These are phyloP conservation scores for Nakaseomyces sp. DNA, from an alignment of 1,139 yeast genomes.

Conservation along the genomic window DNA sequence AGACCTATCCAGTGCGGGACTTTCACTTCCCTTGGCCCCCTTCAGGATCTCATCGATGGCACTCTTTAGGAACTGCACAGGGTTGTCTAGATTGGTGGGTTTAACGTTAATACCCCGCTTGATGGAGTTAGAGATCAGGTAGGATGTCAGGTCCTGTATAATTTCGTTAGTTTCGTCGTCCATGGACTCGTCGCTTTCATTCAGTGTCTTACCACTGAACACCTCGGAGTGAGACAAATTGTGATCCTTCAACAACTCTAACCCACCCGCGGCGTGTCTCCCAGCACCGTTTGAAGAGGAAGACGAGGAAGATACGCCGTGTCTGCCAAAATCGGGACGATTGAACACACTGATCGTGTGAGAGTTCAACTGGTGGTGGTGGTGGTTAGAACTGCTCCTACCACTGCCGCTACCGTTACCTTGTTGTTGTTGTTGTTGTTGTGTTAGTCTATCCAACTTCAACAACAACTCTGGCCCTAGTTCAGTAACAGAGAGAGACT, in stretches of 20 bases:
- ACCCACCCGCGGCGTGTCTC: conserved; percentile 7
- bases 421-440: background rate
- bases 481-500: conserved; percentile 5
- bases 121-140: conserved; percentile 25
- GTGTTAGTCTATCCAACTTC: background rate
- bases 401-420: background rate
- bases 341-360: background rate
- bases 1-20: background rate
- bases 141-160: conserved; percentile 27
- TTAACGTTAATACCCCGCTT: conserved; percentile 25
- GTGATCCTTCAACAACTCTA: background rate
- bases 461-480: background rate
- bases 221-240: conserved; percentile 5
- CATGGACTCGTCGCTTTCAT: conserved; percentile 8
- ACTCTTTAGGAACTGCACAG: conserved; percentile 23
- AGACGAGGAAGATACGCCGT: no score
- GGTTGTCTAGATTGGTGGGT: conserved; percentile 18
- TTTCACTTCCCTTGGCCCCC: background rate
- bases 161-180: conserved; percentile 10
- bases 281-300: background rate
- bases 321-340: background rate
- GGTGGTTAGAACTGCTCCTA: no score
- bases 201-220: conserved; percentile 6
- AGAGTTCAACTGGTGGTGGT: background rate
- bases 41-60: conserved; percentile 21